These are phyloP conservation scores for Vigna radiata DNA, from an alignment of 306 rosid genomes.

Conservation along the genomic window DNA sequence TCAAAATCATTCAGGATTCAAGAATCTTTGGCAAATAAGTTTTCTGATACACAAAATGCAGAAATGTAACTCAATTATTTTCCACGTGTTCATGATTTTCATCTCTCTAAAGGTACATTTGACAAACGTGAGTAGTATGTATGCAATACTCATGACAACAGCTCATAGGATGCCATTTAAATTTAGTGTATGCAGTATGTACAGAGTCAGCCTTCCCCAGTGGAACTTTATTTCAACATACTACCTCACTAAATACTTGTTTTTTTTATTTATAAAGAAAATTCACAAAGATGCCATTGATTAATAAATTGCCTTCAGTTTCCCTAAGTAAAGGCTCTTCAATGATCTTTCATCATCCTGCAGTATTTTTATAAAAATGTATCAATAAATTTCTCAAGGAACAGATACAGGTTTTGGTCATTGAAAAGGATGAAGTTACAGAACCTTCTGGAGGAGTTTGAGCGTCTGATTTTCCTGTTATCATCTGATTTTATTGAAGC, in stretches of 20 bases:
- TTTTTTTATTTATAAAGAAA: slow-evolving; percentile 52
- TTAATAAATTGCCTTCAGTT: slow-evolving; percentile 45
- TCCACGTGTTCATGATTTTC: neutral
- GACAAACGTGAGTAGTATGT: slow-evolving; percentile 35
- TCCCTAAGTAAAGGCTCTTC: slow-evolving; percentile 48
- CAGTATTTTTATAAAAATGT: slow-evolving; percentile 45
- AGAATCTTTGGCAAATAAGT: slow-evolving; percentile 13
- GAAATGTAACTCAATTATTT: slow-evolving; percentile 35
- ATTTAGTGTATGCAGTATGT: slow-evolving; percentile 46
- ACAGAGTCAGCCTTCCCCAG: slow-evolving; percentile 30
- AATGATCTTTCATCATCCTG: slow-evolving; percentile 64
- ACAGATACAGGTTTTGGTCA: neutral
- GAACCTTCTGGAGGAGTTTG: slow-evolving; percentile 65
- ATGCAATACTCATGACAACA: slow-evolving; percentile 29
- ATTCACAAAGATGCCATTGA: slow-evolving; percentile 40
- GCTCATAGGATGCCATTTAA: slow-evolving; percentile 34
- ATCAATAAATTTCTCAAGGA: slow-evolving; percentile 19
- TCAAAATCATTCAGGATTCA: slow-evolving; percentile 10
- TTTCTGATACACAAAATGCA: slow-evolving; percentile 18
- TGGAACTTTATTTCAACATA: slow-evolving; percentile 54
- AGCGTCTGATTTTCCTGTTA: slow-evolving; percentile 58
- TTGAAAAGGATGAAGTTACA: slow-evolving; percentile 36
- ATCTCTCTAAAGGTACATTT: slow-evolving; percentile 37
- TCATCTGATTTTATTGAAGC: slow-evolving; percentile 60
- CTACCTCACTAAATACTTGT: slow-evolving; percentile 36